Percentiles rank a stretch among this genome's conserved stretches.
Conservation (phyloP, 208 protist species). For the Novymonas esmeraldas region DNA sequence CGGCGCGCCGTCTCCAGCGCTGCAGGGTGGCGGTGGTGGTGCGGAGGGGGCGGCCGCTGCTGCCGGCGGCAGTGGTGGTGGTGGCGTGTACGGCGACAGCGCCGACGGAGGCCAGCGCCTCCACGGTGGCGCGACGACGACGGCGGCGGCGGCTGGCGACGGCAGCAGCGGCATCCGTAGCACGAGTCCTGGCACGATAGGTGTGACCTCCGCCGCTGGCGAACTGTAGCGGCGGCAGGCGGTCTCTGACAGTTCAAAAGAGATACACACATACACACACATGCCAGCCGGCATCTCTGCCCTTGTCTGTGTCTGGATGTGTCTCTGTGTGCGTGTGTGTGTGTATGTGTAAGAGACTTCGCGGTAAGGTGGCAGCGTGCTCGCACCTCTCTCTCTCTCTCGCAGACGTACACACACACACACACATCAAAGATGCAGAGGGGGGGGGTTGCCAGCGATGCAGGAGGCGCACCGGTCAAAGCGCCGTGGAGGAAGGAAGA, state of each 20-base stretch:
- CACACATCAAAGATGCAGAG: not conserved
- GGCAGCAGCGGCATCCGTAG: too few species aligned
- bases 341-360: not conserved
- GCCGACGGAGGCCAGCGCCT: too few species aligned
- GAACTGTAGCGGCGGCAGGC: constrained; percentile 7
- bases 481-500: too few species aligned
- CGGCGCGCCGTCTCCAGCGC: constrained; percentile 10
- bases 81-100: not conserved
- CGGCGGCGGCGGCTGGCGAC: not conserved
- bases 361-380: too few species aligned
- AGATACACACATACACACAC: too few species aligned
- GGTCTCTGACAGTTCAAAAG: too few species aligned
- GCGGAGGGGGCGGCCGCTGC: not conserved
- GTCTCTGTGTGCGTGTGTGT: constrained; percentile 4
- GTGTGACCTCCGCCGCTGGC: not conserved
- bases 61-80: not conserved
- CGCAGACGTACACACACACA: not conserved
- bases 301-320: not conserved
- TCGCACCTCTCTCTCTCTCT: not conserved
- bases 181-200: not conserved
- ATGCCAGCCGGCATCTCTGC: not conserved
- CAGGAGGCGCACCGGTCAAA: too few species aligned
- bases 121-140: too few species aligned
- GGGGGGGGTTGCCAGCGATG: too few species aligned
- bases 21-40: not conserved